Base-by-base conservation (phyloP, 352 stramenopile species). In the Albugo candida region DNA sequence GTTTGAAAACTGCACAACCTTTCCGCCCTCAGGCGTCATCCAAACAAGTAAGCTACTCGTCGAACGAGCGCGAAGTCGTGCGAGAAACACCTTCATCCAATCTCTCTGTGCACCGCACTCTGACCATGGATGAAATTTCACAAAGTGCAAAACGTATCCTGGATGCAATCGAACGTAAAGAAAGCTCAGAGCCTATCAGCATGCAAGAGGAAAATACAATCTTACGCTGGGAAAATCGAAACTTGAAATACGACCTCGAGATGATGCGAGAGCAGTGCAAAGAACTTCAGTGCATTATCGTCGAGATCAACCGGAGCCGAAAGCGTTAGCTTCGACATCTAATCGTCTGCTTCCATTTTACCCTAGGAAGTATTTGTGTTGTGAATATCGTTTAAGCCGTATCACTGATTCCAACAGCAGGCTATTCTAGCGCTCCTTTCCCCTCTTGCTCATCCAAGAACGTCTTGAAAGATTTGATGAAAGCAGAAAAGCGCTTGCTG, bases 221-320 rank as follows among this genome's bases (percentile, higher is more conserved):
- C 64, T 68, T 88, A 35, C 81, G 81, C 50, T 82, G 85, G 42
- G 76, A 88, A 59, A 88, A 88, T 58, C 76, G 76, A 44, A 88
- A 88, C 56, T 57, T 88, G 47, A 83, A 83, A 57, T 88, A 85
- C 64, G 76, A 88, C 49, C 56, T 88, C 3, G 76, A 88, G 67
- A 64, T 88, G 42, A 88, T 88, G 76, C 76, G 76, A 24, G 76
- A 88, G 58, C 76, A 88, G 61, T 88, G 76, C 54, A 88, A 86
- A 42, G 76, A 88, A 50, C 51, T 88, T 43, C 76, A 88, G 47
- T 67, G 72, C 42, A 88, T 88, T 55, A 88, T 88, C 49, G 67
- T 88, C 43, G 76, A 88, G 69, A 88, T 88, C 61, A 85, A 88
- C 73, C 83, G 84, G 63, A 85, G 76, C 53, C 72, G 75, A 45